phyloP scores from a whole-genome alignment of 495 filamentous ascomycete genomes.

The Hypoxylon perforatum region DNA sequence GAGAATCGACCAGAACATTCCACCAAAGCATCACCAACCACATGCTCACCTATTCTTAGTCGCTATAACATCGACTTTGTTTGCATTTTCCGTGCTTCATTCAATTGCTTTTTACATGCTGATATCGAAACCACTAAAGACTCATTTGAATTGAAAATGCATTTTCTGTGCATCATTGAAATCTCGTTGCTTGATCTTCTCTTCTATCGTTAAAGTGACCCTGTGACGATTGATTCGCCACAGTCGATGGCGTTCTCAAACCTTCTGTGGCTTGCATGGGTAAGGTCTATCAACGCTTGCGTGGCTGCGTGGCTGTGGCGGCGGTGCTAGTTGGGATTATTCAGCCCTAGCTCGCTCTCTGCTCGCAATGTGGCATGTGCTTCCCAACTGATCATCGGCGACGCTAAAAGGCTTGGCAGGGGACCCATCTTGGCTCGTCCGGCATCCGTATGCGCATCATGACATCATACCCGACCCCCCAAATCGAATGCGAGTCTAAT shows the following conservation, averaged over 20 bases:
- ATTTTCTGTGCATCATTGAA: neutral
- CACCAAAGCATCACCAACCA: slow-evolving; percentile 21
- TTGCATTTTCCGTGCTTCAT: neutral
- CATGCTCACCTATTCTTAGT: neutral
- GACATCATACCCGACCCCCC: slow-evolving; percentile 27
- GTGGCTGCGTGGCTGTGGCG: slow-evolving; percentile 14
- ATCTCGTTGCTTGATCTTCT: neutral
- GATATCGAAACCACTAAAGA: neutral
- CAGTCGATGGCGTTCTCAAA: slow-evolving; percentile 2
- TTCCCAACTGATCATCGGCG: slow-evolving; percentile 14
- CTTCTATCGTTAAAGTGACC: neutral
- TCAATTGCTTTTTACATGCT: neutral
- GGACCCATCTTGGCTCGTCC: slow-evolving; percentile 42
- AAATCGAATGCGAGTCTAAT: slow-evolving; percentile 13
- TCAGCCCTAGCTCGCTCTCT: slow-evolving; percentile 39
- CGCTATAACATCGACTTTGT: neutral
- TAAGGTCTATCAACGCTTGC: neutral
- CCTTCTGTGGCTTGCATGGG: slow-evolving; percentile 8
- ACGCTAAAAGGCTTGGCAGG: slow-evolving; percentile 44
- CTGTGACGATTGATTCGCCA: neutral
- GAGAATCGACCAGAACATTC: slow-evolving; percentile 44
- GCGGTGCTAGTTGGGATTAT: slow-evolving; percentile 16
- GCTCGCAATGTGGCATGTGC: slow-evolving; percentile 26
- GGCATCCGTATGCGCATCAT: slow-evolving; percentile 23
- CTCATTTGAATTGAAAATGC: neutral